Percentiles rank a stretch among this genome's conserved stretches.
These are phyloP conservation scores for Sporisorium iseilematis-ciliati DNA, from an alignment of 1,284 basidiomycete species.

Conservation along the genomic window DNA sequence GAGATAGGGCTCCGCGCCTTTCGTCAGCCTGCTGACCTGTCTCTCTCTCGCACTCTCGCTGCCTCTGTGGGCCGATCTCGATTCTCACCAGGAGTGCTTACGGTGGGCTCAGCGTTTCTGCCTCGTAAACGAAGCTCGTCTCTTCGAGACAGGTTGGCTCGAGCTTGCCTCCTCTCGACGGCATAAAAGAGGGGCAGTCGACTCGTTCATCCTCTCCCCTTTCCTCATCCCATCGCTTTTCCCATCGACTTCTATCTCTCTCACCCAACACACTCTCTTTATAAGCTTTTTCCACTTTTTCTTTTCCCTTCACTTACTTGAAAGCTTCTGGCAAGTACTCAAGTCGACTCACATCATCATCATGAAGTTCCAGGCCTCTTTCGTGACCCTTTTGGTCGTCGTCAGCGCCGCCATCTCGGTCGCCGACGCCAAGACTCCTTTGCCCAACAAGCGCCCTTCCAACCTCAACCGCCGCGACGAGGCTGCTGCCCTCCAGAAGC, in stretches of 20 bases:
- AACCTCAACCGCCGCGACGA: conserved; percentile 35
- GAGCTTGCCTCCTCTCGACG: not conserved
- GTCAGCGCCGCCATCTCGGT: conserved; percentile 51
- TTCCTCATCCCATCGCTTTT: conserved; percentile 1
- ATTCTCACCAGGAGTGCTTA: not conserved
- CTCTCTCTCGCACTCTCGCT: too few species aligned
- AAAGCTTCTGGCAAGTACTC: conserved; percentile 44
- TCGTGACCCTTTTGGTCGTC: conserved; percentile 42
- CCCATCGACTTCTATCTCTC: conserved; percentile 1
- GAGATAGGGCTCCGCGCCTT: conserved; percentile 28
- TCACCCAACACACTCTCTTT: conserved; percentile 5
- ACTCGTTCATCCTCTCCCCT: not conserved
- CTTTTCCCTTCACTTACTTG: not conserved
- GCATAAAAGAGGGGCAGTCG: conserved; percentile 14
- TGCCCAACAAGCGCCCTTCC: conserved; percentile 45
- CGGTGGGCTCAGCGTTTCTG: conserved; percentile 19
- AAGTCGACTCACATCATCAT: conserved; percentile 21
- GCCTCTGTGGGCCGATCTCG: conserved; percentile 7
- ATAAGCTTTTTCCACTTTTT: not conserved
- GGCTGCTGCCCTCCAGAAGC: conserved; percentile 31
- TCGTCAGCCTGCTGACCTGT: not conserved
- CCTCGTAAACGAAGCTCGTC: not conserved
- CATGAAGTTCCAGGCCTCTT: conserved; percentile 50
- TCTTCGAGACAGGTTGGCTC: not conserved
- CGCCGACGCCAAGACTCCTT: conserved; percentile 33